Evolutionary conservation across 306 rosid genomes (phyloP), one percentile per base, ranked within the genome.

Genomic region (Ammopiptanthus mongolicus): DNA sequence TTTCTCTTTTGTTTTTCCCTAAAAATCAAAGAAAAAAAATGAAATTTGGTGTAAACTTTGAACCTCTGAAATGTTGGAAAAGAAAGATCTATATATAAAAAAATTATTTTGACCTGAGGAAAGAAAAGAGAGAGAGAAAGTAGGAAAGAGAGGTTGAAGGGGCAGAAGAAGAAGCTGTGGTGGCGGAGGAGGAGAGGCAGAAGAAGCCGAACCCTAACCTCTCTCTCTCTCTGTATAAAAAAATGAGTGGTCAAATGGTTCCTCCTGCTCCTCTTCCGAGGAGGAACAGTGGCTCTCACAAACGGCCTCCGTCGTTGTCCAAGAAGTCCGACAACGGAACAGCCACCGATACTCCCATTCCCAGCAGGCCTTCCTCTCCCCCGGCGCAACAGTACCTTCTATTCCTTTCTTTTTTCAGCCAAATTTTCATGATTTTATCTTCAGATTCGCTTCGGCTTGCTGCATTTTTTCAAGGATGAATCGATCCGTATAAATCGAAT

Each of bases 321-420:
- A 90, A 85, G 81, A 93, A 80, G 58, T 36, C 88, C 10, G 95
- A 87, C 5, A 87, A 87, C 11, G 89, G 88, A 58, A 51, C 41
- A 86, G 3, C 46, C 57, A 84, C 84, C 71, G 91, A 87, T 37
- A 73, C 80, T 56, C 55, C 86, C 47, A 70, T 75, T 60, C 69
- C 85, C 28, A 81, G 81, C 77, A 90, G 83, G 61, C 85, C 95
- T 64, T 79, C 87, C 15, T 95, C 98, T 86, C 97, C 97, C 68
- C 73, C 86, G 12, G 73, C 78, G 0, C 79, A 37, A n/a, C 61
- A 87, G 97, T 90, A 58, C 63, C 70, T 62, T 33, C 23, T 11
- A 11, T 2, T 21, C n/a, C 1, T 34, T 55, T 15, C 12, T 39
- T 25, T 5, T 11, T 22, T 22, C 6, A 2, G 5, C 4, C 0